Evolutionary conservation across 257 asterid species (phyloP).

Genomic region (Eustoma russellianum): DNA sequence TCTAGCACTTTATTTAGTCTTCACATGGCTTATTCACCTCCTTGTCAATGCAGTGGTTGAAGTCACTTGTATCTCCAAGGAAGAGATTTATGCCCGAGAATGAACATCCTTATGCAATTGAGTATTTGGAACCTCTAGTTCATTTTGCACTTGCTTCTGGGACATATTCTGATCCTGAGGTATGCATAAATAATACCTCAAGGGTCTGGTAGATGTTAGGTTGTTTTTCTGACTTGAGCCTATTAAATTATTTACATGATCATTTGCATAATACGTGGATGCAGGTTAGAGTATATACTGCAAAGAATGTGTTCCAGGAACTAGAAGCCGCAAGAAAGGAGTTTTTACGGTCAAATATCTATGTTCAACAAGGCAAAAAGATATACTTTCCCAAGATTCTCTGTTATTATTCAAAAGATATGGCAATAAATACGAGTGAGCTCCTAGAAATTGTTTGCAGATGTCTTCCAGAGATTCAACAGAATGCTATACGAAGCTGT

Average conservation of each 20-base stretch:
- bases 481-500: slow-evolving; percentile 33
- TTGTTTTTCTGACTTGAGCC: no score
- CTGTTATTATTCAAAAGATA: slow-evolving; percentile 57
- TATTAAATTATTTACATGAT: no score
- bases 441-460: slow-evolving; percentile 43
- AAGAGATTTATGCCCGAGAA: slow-evolving; percentile 38
- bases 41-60: slow-evolving; percentile 85
- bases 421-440: slow-evolving; percentile 48
- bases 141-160: slow-evolving; percentile 90
- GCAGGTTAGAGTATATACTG: slow-evolving; percentile 66
- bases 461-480: slow-evolving; percentile 45
- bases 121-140: slow-evolving; percentile 79
- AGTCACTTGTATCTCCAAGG: slow-evolving; percentile 63
- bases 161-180: slow-evolving; percentile 71
- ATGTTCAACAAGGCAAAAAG: slow-evolving; percentile 54
- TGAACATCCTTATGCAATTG: slow-evolving; percentile 58
- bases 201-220: no score
- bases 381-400: slow-evolving; percentile 59
- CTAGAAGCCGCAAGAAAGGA: slow-evolving; percentile 69
- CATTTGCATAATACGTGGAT: not conserved
- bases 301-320: slow-evolving; percentile 51
- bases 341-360: slow-evolving; percentile 46
- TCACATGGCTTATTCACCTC: no score
- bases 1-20: no score
- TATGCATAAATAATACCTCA: slow-evolving; percentile 13